Conservation (phyloP, 2,329 filamentous ascomycete genomes). For the Verticillium nubilum region DNA sequence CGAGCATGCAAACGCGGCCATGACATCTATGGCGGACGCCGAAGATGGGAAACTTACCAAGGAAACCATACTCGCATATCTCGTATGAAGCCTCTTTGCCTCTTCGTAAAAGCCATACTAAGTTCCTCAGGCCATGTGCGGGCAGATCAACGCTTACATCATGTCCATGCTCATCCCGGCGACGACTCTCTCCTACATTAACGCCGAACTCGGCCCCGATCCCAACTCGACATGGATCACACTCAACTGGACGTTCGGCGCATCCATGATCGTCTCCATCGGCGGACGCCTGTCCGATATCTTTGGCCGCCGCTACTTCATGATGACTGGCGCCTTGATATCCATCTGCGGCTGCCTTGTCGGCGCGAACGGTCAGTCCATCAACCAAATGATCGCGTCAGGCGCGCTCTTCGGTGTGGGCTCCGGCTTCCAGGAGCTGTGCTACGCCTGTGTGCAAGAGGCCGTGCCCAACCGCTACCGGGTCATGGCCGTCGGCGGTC, state of each 20-base stretch:
- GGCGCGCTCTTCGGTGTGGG: constrained; percentile 33
- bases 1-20: constrained; percentile 6
- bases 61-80: constrained; percentile 13
- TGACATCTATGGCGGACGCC: constrained; percentile 2
- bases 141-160: constrained; percentile 24
- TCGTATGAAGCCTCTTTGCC: constrained; percentile 1
- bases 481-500: constrained; percentile 28
- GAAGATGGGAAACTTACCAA: constrained; percentile 12
- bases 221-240: constrained; percentile 29
- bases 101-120: neutral
- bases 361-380: constrained; percentile 29
- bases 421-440: constrained; percentile 31
- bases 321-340: constrained; percentile 25
- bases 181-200: constrained; percentile 25
- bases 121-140: constrained; percentile 10
- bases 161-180: constrained; percentile 28
- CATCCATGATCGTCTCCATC: constrained; percentile 26
- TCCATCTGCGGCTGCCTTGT: constrained; percentile 29
- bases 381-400: constrained; percentile 32
- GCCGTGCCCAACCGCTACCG: constrained; percentile 30
- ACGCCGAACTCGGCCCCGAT: constrained; percentile 26
- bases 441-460: constrained; percentile 28
- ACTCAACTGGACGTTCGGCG: constrained; percentile 23
- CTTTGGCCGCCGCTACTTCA: constrained; percentile 32
- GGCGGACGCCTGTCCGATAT: constrained; percentile 31